Conservation (phyloP, 352 stramenopile genomes). For the Phytophthora rubi region DNA sequence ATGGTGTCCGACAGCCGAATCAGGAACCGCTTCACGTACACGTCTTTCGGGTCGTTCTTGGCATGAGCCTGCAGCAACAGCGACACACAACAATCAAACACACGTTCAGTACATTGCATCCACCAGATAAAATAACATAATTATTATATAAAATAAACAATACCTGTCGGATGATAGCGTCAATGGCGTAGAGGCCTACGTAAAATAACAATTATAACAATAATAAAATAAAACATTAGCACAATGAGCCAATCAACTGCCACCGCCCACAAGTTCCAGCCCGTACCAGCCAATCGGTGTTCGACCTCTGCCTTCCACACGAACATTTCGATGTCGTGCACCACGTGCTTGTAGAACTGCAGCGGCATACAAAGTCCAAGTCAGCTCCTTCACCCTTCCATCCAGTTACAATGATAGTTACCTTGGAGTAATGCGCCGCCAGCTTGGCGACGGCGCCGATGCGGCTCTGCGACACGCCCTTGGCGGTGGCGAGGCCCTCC, state of each 20-base stretch:
- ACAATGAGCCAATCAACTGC: neutral
- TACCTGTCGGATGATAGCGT: slow-evolving; percentile 85
- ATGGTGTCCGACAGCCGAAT: slow-evolving; percentile 81
- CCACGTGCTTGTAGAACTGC: slow-evolving; percentile 88
- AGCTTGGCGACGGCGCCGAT: slow-evolving; percentile 74
- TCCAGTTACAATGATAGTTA: slow-evolving; percentile 13
- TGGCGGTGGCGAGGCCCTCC: slow-evolving; percentile 69
- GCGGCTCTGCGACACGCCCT: slow-evolving; percentile 82
- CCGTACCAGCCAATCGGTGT: slow-evolving; percentile 73
- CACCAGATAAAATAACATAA: neutral
- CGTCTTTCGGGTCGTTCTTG: slow-evolving; percentile 70
- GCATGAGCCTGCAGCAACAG: slow-evolving; percentile 51
- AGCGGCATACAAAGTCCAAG: slow-evolving; percentile 29
- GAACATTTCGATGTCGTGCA: slow-evolving; percentile 87
- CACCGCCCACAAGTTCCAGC: neutral
- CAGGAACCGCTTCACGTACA: slow-evolving; percentile 82
- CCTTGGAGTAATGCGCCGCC: slow-evolving; percentile 78
- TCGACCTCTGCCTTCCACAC: slow-evolving; percentile 86
- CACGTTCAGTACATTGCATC: neutral
- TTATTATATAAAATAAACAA: slow-evolving; percentile 6
- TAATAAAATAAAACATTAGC: slow-evolving; percentile 1
- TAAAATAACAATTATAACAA: slow-evolving; percentile 8
- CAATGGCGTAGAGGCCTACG: slow-evolving; percentile 79
- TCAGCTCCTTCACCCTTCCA: slow-evolving; percentile 10
- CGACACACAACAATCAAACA: neutral